phyloP scores from a whole-genome alignment of 768 basidiomycete species.

The Boletus coccyginus region DNA sequence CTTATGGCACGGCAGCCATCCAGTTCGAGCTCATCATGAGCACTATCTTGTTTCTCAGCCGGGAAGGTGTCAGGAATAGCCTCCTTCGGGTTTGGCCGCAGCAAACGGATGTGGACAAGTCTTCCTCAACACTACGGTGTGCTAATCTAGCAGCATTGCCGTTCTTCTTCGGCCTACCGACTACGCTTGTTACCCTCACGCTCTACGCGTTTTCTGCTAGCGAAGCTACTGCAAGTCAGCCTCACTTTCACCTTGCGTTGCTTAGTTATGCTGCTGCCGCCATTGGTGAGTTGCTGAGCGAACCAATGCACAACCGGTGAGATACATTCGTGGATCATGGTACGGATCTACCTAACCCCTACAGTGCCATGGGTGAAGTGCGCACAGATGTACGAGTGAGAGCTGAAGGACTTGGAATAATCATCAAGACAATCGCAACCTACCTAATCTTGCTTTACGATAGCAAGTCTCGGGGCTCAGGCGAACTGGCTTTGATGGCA shows the following conservation, averaged over 20 bases:
- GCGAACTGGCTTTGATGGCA: conserved; percentile 64
- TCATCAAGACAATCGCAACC: conserved; percentile 68
- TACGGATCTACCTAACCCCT: conserved; percentile 18
- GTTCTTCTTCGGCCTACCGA: conserved; percentile 61
- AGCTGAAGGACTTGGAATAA: conserved; percentile 84
- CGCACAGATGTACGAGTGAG: conserved; percentile 70
- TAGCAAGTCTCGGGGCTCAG: conserved; percentile 27
- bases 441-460: conserved; percentile 63
- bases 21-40: conserved; percentile 91
- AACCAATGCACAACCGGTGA: conserved; percentile 78
- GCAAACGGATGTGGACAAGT: conserved; percentile 2
- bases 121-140: conserved; percentile 18
- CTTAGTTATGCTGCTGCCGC: conserved; percentile 72
- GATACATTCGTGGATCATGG: conserved; percentile 18
- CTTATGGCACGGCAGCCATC: conserved; percentile 87
- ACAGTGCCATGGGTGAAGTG: conserved; percentile 67
- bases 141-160: conserved; percentile 63
- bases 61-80: conserved; percentile 91
- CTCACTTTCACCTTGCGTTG: conserved; percentile 62
- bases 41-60: conserved; percentile 86
- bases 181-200: conserved; percentile 50
- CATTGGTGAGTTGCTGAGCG: conserved; percentile 72
- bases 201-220: conserved; percentile 58
- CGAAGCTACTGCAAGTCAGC: conserved; percentile 54
- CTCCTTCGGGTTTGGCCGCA: conserved; percentile 58